Conservation (phyloP, 2,329 filamentous ascomycete genomes). For the Ampelomyces quisqualis region DNA sequence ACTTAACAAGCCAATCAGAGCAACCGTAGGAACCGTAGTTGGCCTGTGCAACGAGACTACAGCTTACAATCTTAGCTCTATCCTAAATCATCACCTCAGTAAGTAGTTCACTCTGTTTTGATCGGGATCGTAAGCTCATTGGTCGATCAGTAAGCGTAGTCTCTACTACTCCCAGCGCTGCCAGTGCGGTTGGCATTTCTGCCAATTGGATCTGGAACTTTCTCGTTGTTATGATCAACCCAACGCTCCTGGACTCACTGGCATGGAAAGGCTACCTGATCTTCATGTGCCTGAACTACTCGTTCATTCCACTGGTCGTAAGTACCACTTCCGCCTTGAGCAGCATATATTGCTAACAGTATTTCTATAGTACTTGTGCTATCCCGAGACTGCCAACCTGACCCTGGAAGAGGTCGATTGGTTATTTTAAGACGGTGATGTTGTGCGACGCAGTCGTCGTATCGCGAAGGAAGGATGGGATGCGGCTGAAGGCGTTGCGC, state of each 20-base stretch:
- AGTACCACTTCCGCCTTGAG: conserved; percentile 2
- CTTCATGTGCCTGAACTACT: conserved; percentile 53
- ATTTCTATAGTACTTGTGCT: conserved; percentile 45
- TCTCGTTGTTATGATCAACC: conserved; percentile 56
- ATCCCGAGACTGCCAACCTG: conserved; percentile 39
- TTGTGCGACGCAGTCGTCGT: conserved; percentile 21
- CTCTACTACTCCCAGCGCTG: too few relatives aligned
- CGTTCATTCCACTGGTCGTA: conserved; percentile 48
- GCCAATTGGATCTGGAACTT: conserved; percentile 43
- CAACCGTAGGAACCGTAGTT: too few relatives aligned
- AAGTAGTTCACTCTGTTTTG: too few relatives aligned
- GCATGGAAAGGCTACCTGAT: conserved; percentile 56
- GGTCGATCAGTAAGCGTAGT: too few relatives aligned
- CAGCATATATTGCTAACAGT: conserved; percentile 5
- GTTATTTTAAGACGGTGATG: conserved; percentile 37
- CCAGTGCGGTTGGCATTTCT: neutral
- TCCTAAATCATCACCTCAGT: too few relatives aligned
- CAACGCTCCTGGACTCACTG: conserved; percentile 51
- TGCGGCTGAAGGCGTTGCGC: conserved; percentile 11
- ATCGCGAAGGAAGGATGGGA: conserved; percentile 32
- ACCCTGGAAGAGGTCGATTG: conserved; percentile 42
- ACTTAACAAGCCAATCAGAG: too few relatives aligned
- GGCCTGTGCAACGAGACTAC: too few relatives aligned
- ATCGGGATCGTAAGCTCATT: too few relatives aligned
- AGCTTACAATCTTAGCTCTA: too few relatives aligned